These are phyloP conservation scores for Leishmania tropica DNA, from an alignment of 208 protist genomes.

Conservation along the genomic window DNA sequence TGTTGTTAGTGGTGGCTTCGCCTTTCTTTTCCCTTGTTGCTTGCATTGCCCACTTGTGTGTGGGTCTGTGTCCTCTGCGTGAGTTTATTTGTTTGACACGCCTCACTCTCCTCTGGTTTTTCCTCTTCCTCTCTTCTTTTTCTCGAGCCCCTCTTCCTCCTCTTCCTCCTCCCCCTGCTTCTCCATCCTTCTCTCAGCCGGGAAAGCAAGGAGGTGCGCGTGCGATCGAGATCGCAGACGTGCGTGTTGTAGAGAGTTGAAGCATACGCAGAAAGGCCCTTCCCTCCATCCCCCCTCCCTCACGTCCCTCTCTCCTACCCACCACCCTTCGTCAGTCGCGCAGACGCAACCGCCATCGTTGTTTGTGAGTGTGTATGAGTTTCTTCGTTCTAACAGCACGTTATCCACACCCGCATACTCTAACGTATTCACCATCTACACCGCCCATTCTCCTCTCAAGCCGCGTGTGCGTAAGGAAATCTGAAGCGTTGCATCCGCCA, in stretches of 20 bases:
- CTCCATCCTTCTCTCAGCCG: background rate
- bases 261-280: background rate
- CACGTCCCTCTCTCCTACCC: background rate
- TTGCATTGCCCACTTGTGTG: background rate
- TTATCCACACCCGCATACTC: background rate
- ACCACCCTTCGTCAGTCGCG: background rate
- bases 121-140: background rate
- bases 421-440: background rate
- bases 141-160: background rate
- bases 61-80: too few relatives aligned
- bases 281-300: background rate
- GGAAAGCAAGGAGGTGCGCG: background rate
- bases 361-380: background rate
- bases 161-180: background rate
- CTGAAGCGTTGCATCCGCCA: background rate
- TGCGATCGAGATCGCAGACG: background rate
- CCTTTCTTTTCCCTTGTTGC: background rate
- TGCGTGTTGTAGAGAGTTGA: background rate
- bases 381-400: too few relatives aligned
- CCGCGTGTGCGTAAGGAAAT: background rate
- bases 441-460: background rate
- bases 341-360: background rate
- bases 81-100: too few relatives aligned
- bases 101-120: too few relatives aligned
- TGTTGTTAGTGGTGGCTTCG: background rate